phyloP scores from a whole-genome alignment of 2,329 filamentous ascomycete species.

The Microdochium trichocladiopsis region DNA sequence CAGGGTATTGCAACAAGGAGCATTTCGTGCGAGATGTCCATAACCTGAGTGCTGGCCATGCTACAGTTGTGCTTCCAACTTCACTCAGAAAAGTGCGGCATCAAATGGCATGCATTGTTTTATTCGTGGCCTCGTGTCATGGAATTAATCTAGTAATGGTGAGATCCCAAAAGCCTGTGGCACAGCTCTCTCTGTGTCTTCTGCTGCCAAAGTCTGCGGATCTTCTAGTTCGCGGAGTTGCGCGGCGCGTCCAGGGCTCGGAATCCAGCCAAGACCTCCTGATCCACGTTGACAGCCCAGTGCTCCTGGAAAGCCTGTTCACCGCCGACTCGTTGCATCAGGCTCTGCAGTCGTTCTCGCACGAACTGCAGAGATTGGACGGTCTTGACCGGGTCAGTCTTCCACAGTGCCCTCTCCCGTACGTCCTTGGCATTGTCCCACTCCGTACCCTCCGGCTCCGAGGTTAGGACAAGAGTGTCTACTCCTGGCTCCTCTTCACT shows the following conservation, averaged over 20 bases:
- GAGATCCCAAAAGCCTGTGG: neutral
- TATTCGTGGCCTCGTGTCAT: neutral
- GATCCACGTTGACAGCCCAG: conserved; percentile 70
- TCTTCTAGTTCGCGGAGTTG: neutral
- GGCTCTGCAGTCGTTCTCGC: conserved; percentile 48
- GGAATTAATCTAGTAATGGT: neutral
- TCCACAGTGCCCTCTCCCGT: conserved; percentile 43
- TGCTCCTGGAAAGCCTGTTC: conserved; percentile 58
- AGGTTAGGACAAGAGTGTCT: conserved; percentile 44
- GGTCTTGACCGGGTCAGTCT: conserved; percentile 60
- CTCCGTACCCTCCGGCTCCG: conserved; percentile 32
- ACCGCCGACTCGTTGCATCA: conserved; percentile 56
- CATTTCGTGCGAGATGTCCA: no score
- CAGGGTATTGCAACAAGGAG: no score
- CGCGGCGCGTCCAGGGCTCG: conserved; percentile 21
- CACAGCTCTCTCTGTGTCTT: neutral
- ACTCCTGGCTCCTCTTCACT: conserved; percentile 39
- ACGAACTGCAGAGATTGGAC: conserved; percentile 60
- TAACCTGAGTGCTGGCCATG: no score
- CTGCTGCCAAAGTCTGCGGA: neutral
- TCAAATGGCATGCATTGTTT: no score
- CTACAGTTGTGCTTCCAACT: no score
- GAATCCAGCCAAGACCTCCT: conserved; percentile 63
- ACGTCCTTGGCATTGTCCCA: conserved; percentile 51
- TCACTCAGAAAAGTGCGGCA: no score